Evolutionary conservation across 2,329 filamentous ascomycete species (phyloP), one percentile per base, ranked within the genome.

Genomic region (Albifimbria verrucaria): DNA sequence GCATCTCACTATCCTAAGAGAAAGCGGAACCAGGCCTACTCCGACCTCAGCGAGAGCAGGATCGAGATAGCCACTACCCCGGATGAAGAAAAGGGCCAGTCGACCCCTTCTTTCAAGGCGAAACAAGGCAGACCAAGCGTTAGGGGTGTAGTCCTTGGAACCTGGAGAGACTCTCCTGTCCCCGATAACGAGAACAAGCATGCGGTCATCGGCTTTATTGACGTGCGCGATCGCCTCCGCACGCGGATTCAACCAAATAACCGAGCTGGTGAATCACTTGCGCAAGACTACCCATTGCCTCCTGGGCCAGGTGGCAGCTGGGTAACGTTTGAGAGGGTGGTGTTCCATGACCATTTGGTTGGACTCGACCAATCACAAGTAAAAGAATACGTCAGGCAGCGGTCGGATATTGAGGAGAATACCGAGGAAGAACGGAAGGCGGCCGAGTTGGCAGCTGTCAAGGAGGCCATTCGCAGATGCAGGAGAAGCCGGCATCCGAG

Each of bases 381-480:
- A 26, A 86, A 86, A 60, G 83, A 86, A 60, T 87, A 82, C 53
- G 82, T 86, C 48, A 81, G 81, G 56, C 68, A 85, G 23, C 76
- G 80, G 5, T 66, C 71, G 1, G 76, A 77, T 2, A 53, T 54
- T 1, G 59, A 57, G 0, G 66, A 73, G 7, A 69, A 72, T 7
- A 70, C 66, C 0, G 70, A 75, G 4, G 69, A 72, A 17, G 72
- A 76, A 20, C 66, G 67, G 12, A 61, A 64, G 11, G 67, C 57
- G 6, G 70, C 71, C 17, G 75, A 81, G 45, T 59, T 63, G 10
- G 68, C 63, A 1, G 79, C 80, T 2, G 74, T 78, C 3, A 65
- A 70, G 52, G 71, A 81, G 53, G 81, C 80, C 1, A 70, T 74
- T 9, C 70, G 69, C 12, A 72, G 74, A 6, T 78, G 10, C 69